Evolutionary conservation across 1,139 yeast species (phyloP).

Genomic region (Candida sp.): DNA sequence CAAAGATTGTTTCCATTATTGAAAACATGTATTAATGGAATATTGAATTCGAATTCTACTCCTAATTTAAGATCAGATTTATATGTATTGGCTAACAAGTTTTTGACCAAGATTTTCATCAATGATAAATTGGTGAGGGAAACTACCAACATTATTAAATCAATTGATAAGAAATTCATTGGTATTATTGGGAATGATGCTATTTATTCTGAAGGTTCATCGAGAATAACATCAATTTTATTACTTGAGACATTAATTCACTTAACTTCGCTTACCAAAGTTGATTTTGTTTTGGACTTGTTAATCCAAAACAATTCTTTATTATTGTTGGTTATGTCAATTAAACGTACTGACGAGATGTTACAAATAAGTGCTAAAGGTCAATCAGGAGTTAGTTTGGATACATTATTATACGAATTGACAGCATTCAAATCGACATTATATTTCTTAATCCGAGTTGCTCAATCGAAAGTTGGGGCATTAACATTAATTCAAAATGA

Average conservation of each 20-base stretch:
- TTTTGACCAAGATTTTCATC: conserved; percentile 48
- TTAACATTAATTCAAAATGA: conserved; percentile 73
- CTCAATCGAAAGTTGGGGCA: conserved; percentile 77
- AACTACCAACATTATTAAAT: conserved; percentile 48
- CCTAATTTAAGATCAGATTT: conserved; percentile 72
- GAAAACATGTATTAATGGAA: conserved; percentile 70
- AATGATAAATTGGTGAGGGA: conserved; percentile 42
- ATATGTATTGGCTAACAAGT: conserved; percentile 69
- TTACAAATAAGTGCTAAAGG: conserved; percentile 36
- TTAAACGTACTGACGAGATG: conserved; percentile 67
- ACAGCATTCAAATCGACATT: conserved; percentile 74
- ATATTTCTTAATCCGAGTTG: conserved; percentile 67
- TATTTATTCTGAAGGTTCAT: conserved; percentile 72
- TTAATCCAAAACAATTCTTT: conserved; percentile 67
- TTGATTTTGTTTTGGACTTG: conserved; percentile 57
- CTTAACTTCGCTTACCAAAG: conserved; percentile 44
- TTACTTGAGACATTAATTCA: conserved; percentile 69
- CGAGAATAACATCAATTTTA: conserved; percentile 73
- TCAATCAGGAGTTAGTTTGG: conserved; percentile 38
- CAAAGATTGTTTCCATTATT: conserved; percentile 67
- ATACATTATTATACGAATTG: conserved; percentile 61
- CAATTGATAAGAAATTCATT: conserved; percentile 60
- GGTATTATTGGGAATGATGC: conserved; percentile 75
- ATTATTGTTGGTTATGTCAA: conserved; percentile 59
- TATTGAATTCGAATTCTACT: conserved; percentile 66